Evolutionary conservation across 306 rosid species (phyloP).

Genomic region (Trichosanthes cucumerina): DNA sequence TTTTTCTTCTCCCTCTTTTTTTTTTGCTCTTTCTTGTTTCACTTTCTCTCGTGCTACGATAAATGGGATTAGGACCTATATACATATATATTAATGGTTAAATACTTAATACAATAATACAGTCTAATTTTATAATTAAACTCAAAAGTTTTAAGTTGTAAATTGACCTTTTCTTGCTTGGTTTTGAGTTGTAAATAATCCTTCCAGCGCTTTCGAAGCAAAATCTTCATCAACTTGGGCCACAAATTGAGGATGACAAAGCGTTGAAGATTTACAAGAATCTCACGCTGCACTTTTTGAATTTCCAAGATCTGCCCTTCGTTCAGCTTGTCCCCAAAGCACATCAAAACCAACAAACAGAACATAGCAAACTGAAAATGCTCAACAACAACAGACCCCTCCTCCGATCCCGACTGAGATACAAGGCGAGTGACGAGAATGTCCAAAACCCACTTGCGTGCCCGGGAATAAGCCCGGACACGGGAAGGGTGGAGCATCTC

Average conservation of each 20-base stretch:
- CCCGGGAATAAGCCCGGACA: constrained; percentile 17
- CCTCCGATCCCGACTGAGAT: neutral
- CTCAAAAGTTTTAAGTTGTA: too few relatives aligned
- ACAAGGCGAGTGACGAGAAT: constrained; percentile 12
- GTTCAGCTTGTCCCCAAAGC: constrained; percentile 31
- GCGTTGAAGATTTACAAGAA: neutral
- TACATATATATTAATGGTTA: too few relatives aligned
- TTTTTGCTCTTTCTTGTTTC: neutral
- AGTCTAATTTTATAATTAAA: too few relatives aligned
- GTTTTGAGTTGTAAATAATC: neutral
- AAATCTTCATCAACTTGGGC: neutral
- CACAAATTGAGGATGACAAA: constrained; percentile 2
- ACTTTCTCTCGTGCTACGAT: neutral
- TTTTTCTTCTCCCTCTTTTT: neutral
- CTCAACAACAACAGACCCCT: constrained; percentile 11
- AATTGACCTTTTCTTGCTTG: neutral
- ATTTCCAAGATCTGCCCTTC: neutral
- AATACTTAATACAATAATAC: too few relatives aligned
- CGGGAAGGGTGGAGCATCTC: constrained; percentile 23
- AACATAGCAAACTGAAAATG: constrained; percentile 22
- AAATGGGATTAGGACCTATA: neutral
- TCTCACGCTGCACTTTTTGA: neutral
- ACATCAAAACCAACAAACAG: constrained; percentile 22
- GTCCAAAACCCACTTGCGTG: constrained; percentile 27
- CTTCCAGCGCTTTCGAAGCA: neutral